Evolutionary conservation across 2,329 filamentous ascomycete genomes (phyloP), one percentile per base, ranked within the genome.

Genomic region (Penicillium sumatraense): DNA sequence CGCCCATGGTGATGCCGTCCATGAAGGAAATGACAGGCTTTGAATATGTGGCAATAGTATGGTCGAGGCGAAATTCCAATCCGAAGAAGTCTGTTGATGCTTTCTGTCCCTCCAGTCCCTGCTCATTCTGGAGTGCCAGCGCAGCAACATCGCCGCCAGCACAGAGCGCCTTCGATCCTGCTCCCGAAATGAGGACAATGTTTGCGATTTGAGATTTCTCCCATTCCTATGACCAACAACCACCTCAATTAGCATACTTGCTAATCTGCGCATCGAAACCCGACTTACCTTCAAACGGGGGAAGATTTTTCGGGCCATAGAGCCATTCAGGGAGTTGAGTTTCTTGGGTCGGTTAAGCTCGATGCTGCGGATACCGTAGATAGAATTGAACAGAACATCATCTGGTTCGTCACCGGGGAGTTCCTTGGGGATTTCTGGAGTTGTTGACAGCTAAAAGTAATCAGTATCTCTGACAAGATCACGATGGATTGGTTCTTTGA

Each of bases 1-100:
- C 95, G 53, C 95, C 95, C 95, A 99, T 99, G 49, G 96, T 99
- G 74, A 96, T 90, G 56, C 95, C 95, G 70, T 99, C 95, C 88
- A 99, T 96, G 71, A 98, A 89, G 27, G 95, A 90, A 49, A 99
- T 86, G 70, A 95, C 96, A 0, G 95, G 95, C 80, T 97, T 99
- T 58, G 81, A 73, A 78, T 96, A 97, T 33, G 93, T 97, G 20
- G 95, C 90, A 71, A 99, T 96, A 65, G 93, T 82, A 77, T 99
- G 95, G 73, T 99, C 90, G 60, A 99, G 87, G 78, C 91, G 89
- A 82, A 98, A 99, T 87, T 99, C 96, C 54, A 95, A 87, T 11
- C 80, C 91, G 73, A 99, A 99, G 81, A 96, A 99, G 49, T 93
- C 87, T 45, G 84, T 80, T 24, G 93, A 96, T 66, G 83, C 82